These are phyloP conservation scores for Phaeosphaeriaceae sp. DNA, from an alignment of 2,329 filamentous ascomycete species.

Conservation along the genomic window DNA sequence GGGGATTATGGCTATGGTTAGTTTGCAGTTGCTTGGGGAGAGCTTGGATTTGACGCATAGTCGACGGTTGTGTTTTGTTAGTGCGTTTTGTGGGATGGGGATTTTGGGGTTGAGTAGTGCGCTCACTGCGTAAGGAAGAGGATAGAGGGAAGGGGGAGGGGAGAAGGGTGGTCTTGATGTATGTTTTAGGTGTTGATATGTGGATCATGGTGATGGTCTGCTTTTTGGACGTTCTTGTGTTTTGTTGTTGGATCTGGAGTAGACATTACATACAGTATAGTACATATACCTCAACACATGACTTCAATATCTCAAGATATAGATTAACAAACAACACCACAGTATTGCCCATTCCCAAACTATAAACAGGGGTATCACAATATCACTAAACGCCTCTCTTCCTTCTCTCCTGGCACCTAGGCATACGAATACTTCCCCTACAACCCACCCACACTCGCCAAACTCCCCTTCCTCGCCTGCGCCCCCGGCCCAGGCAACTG, in stretches of 20 bases:
- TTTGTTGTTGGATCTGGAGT: no score
- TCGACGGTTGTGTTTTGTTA: constrained; percentile 75
- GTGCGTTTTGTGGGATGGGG: constrained; percentile 86
- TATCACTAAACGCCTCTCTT: neutral
- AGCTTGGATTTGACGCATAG: constrained; percentile 82
- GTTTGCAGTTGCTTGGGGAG: constrained; percentile 86
- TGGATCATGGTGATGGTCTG: no score
- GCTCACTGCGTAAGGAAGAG: constrained; percentile 64
- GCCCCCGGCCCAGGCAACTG: constrained; percentile 44
- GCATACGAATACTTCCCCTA: no score
- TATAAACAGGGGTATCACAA: neutral
- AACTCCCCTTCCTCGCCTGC: constrained; percentile 39
- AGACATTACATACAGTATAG: no score
- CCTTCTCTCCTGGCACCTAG: neutral
- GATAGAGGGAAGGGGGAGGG: no score
- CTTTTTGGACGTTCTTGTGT: no score
- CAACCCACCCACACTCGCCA: constrained; percentile 32
- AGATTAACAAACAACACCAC: no score
- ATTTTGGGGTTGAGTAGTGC: constrained; percentile 85
- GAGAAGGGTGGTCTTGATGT: no score
- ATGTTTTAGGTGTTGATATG: no score
- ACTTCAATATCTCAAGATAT: no score
- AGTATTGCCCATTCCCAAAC: no score
- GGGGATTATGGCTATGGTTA: constrained; percentile 95
- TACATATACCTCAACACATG: no score